A percentile compares a stretch with the other conserved stretches of the same genome.
Conservation (phyloP, 257 asterid species). For the Fraxinus excelsior region DNA sequence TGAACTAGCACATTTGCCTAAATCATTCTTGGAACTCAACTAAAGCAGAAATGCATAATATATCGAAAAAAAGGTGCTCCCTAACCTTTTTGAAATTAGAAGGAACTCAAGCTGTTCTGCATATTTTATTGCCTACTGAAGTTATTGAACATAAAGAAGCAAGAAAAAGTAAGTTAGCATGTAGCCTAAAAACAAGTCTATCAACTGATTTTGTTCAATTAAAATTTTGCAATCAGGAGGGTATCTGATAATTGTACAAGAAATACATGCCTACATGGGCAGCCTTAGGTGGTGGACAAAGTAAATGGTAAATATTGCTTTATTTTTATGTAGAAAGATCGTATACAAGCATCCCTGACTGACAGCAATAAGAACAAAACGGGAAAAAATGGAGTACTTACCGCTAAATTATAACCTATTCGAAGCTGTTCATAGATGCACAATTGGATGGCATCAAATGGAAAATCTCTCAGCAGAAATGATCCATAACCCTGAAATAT, state of each 20-base stretch:
- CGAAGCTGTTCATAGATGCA: constrained; percentile 93
- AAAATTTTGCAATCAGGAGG: background rate
- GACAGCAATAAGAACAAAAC: constrained; percentile 3
- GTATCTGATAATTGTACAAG: too few species aligned
- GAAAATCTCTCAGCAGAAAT: constrained; percentile 75
- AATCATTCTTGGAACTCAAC: background rate
- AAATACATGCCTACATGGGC: background rate
- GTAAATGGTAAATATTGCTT: background rate
- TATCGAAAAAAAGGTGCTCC: background rate
- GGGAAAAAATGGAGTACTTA: constrained; percentile 34
- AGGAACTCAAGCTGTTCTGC: background rate
- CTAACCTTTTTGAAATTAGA: background rate
- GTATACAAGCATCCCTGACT: background rate
- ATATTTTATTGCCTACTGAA: background rate
- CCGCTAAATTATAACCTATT: constrained; percentile 87
- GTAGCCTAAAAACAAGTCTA: background rate
- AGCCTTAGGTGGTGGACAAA: background rate
- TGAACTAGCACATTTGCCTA: background rate
- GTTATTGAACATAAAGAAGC: background rate
- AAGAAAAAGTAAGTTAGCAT: background rate
- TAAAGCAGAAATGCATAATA: background rate
- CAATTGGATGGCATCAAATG: constrained; percentile 80
- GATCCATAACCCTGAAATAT: constrained; percentile 80
- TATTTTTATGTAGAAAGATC: background rate
- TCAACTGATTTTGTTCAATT: background rate